Evolutionary conservation across 2,329 filamentous ascomycete species (phyloP), one percentile per base, ranked within the genome.

Genomic region (Ascochyta fabae): DNA sequence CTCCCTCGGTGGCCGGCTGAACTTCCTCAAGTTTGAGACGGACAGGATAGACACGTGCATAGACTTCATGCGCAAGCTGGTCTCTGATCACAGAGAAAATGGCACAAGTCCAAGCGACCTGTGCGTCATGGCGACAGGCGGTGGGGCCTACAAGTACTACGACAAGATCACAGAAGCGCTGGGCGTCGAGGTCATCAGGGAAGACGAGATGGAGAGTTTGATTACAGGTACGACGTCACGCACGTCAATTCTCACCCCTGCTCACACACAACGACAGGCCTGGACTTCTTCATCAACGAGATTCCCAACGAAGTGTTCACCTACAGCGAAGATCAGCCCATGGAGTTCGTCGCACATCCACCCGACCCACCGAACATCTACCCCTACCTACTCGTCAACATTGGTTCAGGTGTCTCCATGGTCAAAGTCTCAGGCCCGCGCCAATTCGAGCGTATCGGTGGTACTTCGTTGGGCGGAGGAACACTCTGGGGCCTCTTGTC

Each of bases 251-350:
- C 27, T 29, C 27, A 34, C 13, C 13, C 15, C 4, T 6, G 13
- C 13, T 34, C 13, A 16, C 40, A 45, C 7, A 52, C 44, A 15
- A 16, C 8, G 12, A 29, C 66, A 92, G 92, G 94, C 12, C 87
- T 99, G 39, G 95, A 99, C 75, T 99, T 98, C 80, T 98, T 99
- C 82, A 98, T 98, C 72, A 96, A 92, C 62, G 93, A 98, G 74
- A 98, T 99, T 56, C 95, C 95, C 19, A 87, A 90, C 65, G 95
- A 99, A 78, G 94, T 99, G 50, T 99, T 99, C 72, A 97, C 92
- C 19, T 98, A 98, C 77, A 93, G 90, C 72, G 94, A 79, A 55
- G 69, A 75, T 31, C 88, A 95, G 66, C 92, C 93, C 4, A 96
- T 97, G 90, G 86, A 91, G 69, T 98, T 96, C 72, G 87, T 89